Conservation (phyloP, 805 yeast species). For the Cyberlindnera mycetangii region DNA sequence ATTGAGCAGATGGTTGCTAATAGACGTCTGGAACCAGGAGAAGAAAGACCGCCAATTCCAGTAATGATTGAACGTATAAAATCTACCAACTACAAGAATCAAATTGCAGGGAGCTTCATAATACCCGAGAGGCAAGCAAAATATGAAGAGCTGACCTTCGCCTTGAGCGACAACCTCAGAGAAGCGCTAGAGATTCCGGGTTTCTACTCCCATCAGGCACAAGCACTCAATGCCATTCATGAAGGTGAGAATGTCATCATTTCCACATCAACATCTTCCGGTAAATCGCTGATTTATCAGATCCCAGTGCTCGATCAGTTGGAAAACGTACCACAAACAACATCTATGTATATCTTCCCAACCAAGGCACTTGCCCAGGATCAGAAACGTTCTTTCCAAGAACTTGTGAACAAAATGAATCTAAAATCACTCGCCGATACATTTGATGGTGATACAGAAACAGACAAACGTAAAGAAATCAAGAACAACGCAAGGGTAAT, state of each 20-base stretch:
- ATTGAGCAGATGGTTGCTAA: conserved; percentile 51
- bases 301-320: conserved; percentile 64
- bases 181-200: conserved; percentile 48
- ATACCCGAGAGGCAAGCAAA: conserved; percentile 45
- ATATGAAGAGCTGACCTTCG: conserved; percentile 40
- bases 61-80: conserved; percentile 50
- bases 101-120: conserved; percentile 53
- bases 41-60: conserved; percentile 42
- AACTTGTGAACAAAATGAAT: conserved; percentile 50
- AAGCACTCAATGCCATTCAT: conserved; percentile 62
- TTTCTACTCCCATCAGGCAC: conserved; percentile 80
- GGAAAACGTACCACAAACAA: conserved; percentile 40
- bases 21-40: conserved; percentile 22
- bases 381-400: conserved; percentile 77
- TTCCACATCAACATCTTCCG: conserved; percentile 95
- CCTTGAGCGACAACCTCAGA: conserved; percentile 48
- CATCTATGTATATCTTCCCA: conserved; percentile 89
- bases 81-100: conserved; percentile 55
- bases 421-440: conserved; percentile 62
- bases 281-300: conserved; percentile 91
- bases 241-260: conserved; percentile 69
- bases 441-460: conserved; percentile 91
- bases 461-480: conserved; percentile 47
- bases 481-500: conserved; percentile 70
- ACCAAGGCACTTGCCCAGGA: conserved; percentile 98